Evolutionary conservation across 78 protist species (phyloP).

Genomic region (Blattamonas nauphoetae): DNA sequence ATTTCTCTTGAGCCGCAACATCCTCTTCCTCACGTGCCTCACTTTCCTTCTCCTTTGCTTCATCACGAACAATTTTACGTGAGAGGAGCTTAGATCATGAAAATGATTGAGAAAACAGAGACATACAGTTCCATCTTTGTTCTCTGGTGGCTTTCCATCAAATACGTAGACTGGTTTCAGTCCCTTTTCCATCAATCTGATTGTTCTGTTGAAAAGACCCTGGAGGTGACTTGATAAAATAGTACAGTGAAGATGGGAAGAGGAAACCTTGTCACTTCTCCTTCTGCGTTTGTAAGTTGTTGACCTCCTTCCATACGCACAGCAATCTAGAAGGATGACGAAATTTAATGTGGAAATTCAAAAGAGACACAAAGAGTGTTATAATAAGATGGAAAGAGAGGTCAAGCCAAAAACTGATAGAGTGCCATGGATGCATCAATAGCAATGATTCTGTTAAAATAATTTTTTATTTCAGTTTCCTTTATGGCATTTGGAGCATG

Average conservation of each 20-base stretch:
- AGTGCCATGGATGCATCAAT: constrained; percentile 85
- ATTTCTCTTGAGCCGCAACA: not conserved
- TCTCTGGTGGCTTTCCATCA: constrained; percentile 90
- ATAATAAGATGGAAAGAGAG: not conserved
- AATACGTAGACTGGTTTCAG: constrained; percentile 95
- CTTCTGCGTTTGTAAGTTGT: constrained; percentile 53
- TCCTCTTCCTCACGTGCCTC: constrained; percentile 59
- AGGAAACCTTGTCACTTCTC: constrained; percentile 73
- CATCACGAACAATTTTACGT: constrained; percentile 58
- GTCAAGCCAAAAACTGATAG: constrained; percentile 83
- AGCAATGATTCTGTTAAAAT: constrained; percentile 73
- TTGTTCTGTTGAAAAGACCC: constrained; percentile 89
- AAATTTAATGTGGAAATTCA: not conserved
- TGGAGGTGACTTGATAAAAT: constrained; percentile 53
- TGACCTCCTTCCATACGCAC: constrained; percentile 17
- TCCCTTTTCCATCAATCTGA: constrained; percentile 82
- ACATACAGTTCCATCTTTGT: constrained; percentile 50
- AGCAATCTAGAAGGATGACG: not conserved
- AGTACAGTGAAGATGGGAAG: not conserved
- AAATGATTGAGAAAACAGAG: not conserved
- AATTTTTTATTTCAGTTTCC: constrained; percentile 61
- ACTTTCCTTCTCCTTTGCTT: constrained; percentile 54
- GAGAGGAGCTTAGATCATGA: constrained; percentile 54
- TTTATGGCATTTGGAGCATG: constrained; percentile 59
- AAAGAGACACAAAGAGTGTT: not conserved